phyloP scores from a whole-genome alignment of 208 protist genomes.

The Phytomonas sp. region DNA sequence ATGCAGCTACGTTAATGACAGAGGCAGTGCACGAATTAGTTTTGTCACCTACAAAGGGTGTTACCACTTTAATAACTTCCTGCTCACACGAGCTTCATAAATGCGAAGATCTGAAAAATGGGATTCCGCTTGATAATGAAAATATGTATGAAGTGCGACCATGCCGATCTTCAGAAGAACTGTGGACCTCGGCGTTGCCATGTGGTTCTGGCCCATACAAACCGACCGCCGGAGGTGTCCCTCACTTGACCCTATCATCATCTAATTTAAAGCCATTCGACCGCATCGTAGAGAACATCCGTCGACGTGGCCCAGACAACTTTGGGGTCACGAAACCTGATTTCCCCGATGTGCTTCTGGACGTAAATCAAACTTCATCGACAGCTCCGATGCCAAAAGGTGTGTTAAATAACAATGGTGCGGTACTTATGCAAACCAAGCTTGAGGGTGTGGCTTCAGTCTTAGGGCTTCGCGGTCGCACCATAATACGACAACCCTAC shows the following conservation, averaged over 20 bases:
- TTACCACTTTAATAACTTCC: not conserved
- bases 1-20: not conserved
- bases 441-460: conserved; percentile 51
- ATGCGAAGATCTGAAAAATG: not conserved
- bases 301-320: conserved; percentile 36
- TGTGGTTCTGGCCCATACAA: not conserved
- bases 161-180: not conserved
- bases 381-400: not conserved
- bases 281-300: conserved; percentile 29
- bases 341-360: not conserved
- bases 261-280: not conserved
- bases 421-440: conserved; percentile 19
- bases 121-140: not conserved
- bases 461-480: conserved; percentile 47
- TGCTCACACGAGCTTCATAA: not conserved
- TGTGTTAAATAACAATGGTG: not conserved
- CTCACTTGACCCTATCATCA: not conserved
- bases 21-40: not conserved
- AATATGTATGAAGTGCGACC: not conserved
- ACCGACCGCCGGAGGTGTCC: not conserved
- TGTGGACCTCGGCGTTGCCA: not conserved
- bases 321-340: conserved; percentile 23
- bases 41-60: not conserved
- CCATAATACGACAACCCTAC: conserved; percentile 57
- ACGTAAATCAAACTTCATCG: not conserved